Percentiles rank a stretch among this genome's conserved stretches.
phyloP scores from a whole-genome alignment of 768 basidiomycete genomes.

The Hirschioporus abietinus region DNA sequence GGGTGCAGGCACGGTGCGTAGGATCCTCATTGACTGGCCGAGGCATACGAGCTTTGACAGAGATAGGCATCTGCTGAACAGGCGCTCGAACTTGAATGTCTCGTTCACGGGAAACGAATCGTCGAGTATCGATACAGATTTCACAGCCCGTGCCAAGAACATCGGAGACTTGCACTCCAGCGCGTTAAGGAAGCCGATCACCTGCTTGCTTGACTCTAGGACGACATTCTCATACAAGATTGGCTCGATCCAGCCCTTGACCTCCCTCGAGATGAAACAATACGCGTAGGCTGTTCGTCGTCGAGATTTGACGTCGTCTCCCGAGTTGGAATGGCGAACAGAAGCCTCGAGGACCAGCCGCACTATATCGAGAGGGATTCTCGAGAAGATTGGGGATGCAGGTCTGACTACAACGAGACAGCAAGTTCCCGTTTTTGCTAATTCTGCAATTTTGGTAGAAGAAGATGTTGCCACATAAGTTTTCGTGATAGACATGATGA shows the following conservation, averaged over 20 bases:
- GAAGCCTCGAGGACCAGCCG: background rate
- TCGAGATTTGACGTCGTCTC: background rate
- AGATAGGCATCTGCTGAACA: background rate
- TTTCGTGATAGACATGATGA: background rate
- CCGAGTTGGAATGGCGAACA: background rate
- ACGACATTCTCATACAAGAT: background rate
- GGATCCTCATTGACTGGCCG: background rate
- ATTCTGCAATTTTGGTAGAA: background rate
- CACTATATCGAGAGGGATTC: background rate
- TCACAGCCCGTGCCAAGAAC: background rate
- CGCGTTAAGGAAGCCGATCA: background rate
- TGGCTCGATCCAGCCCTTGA: background rate
- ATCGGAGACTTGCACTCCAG: background rate
- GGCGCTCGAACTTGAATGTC: background rate
- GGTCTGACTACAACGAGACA: background rate
- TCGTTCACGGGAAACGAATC: background rate
- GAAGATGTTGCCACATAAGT: background rate
- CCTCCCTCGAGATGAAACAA: background rate
- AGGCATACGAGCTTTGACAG: background rate
- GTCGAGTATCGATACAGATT: background rate
- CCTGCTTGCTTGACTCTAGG: background rate
- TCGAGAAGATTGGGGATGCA: background rate
- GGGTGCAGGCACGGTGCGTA: background rate
- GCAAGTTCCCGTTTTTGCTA: background rate
- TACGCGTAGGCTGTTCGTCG: background rate